Conservation (phyloP, 192 early-diverging fungal genomes). For the Coemansia sp. region DNA sequence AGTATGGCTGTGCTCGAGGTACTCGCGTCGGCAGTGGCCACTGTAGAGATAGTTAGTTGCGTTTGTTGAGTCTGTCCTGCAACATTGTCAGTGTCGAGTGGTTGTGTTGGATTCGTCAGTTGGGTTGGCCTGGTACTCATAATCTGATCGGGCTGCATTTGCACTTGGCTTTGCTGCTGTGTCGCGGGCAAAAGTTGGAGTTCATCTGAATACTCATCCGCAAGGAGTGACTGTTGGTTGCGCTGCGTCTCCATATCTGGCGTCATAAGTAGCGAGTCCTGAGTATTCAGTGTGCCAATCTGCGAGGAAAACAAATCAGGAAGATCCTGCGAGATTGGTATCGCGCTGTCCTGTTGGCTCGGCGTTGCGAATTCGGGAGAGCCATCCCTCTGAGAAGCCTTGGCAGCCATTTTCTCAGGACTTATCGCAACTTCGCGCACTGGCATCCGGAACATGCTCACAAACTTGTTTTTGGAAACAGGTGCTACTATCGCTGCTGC, state of each 20-base stretch:
- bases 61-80: constrained; percentile 7
- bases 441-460: constrained; percentile 49
- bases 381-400: neutral
- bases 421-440: constrained; percentile 4
- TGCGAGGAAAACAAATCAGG: constrained; percentile 29
- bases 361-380: neutral
- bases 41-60: constrained; percentile 21
- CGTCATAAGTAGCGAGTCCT: constrained; percentile 51
- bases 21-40: constrained; percentile 7
- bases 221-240: neutral
- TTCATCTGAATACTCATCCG: neutral
- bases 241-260: constrained; percentile 14
- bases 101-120: neutral
- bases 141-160: neutral
- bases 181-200: constrained; percentile 4
- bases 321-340: constrained; percentile 26
- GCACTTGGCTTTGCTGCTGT: constrained; percentile 7
- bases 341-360: constrained; percentile 7
- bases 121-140: neutral
- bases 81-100: constrained; percentile 1
- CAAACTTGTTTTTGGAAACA: constrained; percentile 31
- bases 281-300: constrained; percentile 23
- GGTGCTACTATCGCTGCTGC: neutral
- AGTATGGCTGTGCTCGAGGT: neutral
- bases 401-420: neutral